phyloP scores from a whole-genome alignment of 345 rosid species.

The Stellera chamaejasme region DNA sequence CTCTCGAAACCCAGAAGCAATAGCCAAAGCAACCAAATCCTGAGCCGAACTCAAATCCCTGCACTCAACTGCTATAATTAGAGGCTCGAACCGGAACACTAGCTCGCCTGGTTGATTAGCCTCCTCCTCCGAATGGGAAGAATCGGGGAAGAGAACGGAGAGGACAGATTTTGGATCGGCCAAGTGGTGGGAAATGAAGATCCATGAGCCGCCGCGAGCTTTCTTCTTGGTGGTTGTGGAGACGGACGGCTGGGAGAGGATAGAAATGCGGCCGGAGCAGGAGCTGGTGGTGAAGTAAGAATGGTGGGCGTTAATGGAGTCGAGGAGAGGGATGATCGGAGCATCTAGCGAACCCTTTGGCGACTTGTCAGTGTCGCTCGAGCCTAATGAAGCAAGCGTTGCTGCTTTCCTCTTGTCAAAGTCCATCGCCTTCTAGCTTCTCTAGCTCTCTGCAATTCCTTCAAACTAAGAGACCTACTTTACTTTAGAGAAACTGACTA shows the following conservation, averaged over 20 bases:
- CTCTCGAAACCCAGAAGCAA: slow-evolving; percentile 69
- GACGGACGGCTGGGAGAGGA: slow-evolving; percentile 57
- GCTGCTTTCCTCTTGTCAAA: slow-evolving; percentile 77
- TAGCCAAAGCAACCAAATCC: slow-evolving; percentile 58
- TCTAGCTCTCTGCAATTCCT: background rate
- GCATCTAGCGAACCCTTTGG: slow-evolving; percentile 74
- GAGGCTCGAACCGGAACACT: slow-evolving; percentile 82
- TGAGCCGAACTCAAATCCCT: slow-evolving; percentile 56
- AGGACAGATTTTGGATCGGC: slow-evolving; percentile 42
- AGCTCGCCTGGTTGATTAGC: slow-evolving; percentile 26
- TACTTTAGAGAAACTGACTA: no score
- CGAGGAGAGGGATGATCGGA: slow-evolving; percentile 68
- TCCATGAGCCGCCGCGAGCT: slow-evolving; percentile 87
- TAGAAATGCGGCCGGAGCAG: slow-evolving; percentile 91
- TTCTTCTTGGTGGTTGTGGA: slow-evolving; percentile 31
- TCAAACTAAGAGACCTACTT: no score
- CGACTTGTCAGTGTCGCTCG: slow-evolving; percentile 58
- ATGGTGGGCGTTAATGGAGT: slow-evolving; percentile 58
- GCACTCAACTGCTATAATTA: slow-evolving; percentile 79
- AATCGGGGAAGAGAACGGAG: slow-evolving; percentile 43
- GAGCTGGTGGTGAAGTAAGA: slow-evolving; percentile 89
- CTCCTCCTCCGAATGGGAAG: background rate
- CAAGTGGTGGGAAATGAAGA: slow-evolving; percentile 62
- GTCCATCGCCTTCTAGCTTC: slow-evolving; percentile 29
- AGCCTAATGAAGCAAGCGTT: slow-evolving; percentile 40